Evolutionary conservation across 257 asterid species (phyloP), one percentile per base, ranked within the genome.

Genomic region (Orobanche coerulescens): DNA sequence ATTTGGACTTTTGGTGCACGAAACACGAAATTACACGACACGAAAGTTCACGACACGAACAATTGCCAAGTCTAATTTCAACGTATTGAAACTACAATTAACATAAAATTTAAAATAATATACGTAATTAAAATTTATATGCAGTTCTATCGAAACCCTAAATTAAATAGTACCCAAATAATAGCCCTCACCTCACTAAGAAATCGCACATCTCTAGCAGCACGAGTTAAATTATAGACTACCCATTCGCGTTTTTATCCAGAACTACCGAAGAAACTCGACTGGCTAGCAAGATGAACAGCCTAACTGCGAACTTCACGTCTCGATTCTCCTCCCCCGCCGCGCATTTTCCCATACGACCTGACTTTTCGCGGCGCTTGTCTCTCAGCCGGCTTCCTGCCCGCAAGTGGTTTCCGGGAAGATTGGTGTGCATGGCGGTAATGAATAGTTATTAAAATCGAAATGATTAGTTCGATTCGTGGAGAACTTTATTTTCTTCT

Each of bases 401-500:
- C 10, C 72, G 58, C 64, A 65, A 44, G 15, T 59, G 55, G 65
- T 79, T 37, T 34, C 43, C 65, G 33, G 54, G 77, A 58, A 78
- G 86, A 88, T 5, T 76, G 42, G 75, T 86, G 40, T 92, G 96
- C 95, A 71, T 79, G 93, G 98, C 98, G 82, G 98, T 92, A 61
- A 72, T 77, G 69, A 18, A 53, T 25, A 4, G 9, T 66, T 50
- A 15, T 46, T 22, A 15, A 22, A 46, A 10, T 49, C 19, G 53
- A 11, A 24, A 62, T 18, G 33, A 20, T 6, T 34, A 23, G 68
- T 46, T 73, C 42, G 6, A 31, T 39, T 42, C 18, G 59, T 12
- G 55, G 31, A 10, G 26, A 42, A n/a, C 14, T 20, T 34, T 11
- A 0, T 10, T 10, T 22, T 20, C 15, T 19, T 23, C 14, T 28